phyloP scores from a whole-genome alignment of 1,139 yeast species.

The Arxiozyma heterogenica region DNA sequence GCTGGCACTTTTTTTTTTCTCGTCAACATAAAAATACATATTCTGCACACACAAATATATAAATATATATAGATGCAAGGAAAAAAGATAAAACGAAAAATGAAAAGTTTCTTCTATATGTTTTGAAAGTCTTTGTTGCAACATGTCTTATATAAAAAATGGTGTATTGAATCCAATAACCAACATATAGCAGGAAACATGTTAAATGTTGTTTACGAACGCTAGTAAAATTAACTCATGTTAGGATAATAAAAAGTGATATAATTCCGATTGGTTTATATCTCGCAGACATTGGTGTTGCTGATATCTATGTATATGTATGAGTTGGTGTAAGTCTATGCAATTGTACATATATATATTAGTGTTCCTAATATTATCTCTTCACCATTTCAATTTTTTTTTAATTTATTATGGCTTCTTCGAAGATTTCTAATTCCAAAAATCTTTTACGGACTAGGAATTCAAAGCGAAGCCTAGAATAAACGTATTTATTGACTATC shows the following conservation, averaged over 20 bases:
- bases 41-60: too few species aligned
- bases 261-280: too few species aligned
- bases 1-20: neutral
- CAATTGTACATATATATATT: neutral
- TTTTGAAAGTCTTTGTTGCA: too few species aligned
- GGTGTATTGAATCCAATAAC: neutral
- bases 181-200: too few species aligned
- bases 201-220: too few species aligned
- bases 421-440: constrained; percentile 54
- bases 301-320: neutral
- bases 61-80: neutral
- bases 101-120: neutral
- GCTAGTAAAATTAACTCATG: neutral
- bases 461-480: constrained; percentile 65
- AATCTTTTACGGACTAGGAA: constrained; percentile 41
- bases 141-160: too few species aligned
- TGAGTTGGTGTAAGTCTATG: neutral
- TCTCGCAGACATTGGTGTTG: neutral
- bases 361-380: neutral
- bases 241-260: neutral
- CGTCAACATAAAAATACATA: neutral
- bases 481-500: constrained; percentile 11
- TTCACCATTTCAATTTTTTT: neutral
- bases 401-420: constrained; percentile 41
- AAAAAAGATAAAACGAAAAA: too few species aligned